Base-by-base conservation (phyloP, 371 early-diverging fungal species). In the Rhizopus delemar region DNA sequence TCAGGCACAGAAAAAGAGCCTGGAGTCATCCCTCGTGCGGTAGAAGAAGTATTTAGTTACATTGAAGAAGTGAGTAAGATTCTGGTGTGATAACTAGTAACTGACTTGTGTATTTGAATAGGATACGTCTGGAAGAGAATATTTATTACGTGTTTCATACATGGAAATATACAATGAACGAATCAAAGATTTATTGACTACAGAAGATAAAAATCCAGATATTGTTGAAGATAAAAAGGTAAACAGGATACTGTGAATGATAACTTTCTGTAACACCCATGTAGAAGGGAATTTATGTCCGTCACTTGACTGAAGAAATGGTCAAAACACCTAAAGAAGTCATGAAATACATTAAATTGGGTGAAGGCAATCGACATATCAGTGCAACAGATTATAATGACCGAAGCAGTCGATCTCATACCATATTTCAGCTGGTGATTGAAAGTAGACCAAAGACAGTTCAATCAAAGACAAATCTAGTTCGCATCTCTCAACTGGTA, bases 121-220 rank as follows among this genome's bases (percentile, higher is more conserved):
- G 39, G 39, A 39, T 39, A 60, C 65, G 8, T 52, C 51, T 6
- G 73, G 85, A 28, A 80, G 90, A 31, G 93, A 93, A 66, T 93
- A 86, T 58, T 72, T 93, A 22, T 62, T 95, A 32, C 87, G 92
- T 52, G 95, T 97, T 15, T 92, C 95, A 2, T 98, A 93, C 65
- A 62, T 97, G 59, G 99, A 99, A 72, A 96, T 99, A 41, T 99
- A 98, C 74, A 96, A 96, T 69, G 99, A 99, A 59, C 83, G 81
- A 8, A 87, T 95, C 55, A 80, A 85, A n/a, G 95, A 96, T 72
- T 72, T 96, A 8, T 71, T 92, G 5, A 66, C 83, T 15, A 89
- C 91, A 0, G 80, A 86, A 29, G 83, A 82, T 35, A 76, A 68
- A 46, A 89, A 93, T 56, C 68, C 94, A 31, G 75, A 85, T 59